A percentile compares a stretch with the other conserved stretches of the same genome.
These are phyloP conservation scores for Coemansia sp. DNA, from an alignment of 192 early-diverging fungal species.

Conservation along the genomic window DNA sequence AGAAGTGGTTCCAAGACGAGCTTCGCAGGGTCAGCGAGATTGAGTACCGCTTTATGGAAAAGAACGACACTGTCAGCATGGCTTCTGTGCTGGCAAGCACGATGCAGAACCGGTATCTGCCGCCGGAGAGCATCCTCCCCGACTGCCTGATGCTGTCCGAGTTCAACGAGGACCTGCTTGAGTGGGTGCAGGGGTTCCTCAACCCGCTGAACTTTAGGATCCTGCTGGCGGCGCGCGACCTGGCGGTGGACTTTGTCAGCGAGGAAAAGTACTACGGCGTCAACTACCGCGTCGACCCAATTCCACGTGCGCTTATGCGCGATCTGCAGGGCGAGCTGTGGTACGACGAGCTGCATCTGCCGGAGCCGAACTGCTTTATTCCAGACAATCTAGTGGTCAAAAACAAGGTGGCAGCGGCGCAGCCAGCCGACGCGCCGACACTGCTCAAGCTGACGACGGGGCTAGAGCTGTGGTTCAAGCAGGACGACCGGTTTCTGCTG, in stretches of 20 bases:
- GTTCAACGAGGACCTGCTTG: slow-evolving; percentile 66
- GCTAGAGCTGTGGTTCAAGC: slow-evolving; percentile 89
- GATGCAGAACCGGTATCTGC: slow-evolving; percentile 77
- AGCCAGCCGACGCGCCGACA: slow-evolving; percentile 18
- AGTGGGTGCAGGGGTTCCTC: slow-evolving; percentile 63
- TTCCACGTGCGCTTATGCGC: slow-evolving; percentile 58
- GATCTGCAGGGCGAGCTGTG: slow-evolving; percentile 16
- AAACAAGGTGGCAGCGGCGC: slow-evolving; percentile 23
- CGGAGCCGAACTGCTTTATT: slow-evolving; percentile 80
- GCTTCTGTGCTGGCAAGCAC: slow-evolving; percentile 67
- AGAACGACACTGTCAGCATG: slow-evolving; percentile 65
- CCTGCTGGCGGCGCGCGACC: slow-evolving; percentile 48
- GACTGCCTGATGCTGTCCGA: slow-evolving; percentile 67
- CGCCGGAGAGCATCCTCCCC: slow-evolving; percentile 64
- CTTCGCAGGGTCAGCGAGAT: slow-evolving; percentile 55
- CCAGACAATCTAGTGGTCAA: slow-evolving; percentile 78
- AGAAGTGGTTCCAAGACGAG: slow-evolving; percentile 83
- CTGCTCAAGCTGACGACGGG: slow-evolving; percentile 32
- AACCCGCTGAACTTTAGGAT: slow-evolving; percentile 64
- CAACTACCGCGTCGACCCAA: slow-evolving; percentile 67
- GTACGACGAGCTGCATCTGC: slow-evolving; percentile 65
- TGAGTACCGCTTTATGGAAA: slow-evolving; percentile 76
- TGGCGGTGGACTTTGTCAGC: slow-evolving; percentile 47
- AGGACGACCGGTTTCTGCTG: slow-evolving; percentile 89
- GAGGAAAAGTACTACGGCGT: slow-evolving; percentile 82